Percentiles rank a stretch among this genome's conserved stretches.
Evolutionary conservation across 345 rosid genomes (phyloP).

Genomic region (Salix brachista): DNA sequence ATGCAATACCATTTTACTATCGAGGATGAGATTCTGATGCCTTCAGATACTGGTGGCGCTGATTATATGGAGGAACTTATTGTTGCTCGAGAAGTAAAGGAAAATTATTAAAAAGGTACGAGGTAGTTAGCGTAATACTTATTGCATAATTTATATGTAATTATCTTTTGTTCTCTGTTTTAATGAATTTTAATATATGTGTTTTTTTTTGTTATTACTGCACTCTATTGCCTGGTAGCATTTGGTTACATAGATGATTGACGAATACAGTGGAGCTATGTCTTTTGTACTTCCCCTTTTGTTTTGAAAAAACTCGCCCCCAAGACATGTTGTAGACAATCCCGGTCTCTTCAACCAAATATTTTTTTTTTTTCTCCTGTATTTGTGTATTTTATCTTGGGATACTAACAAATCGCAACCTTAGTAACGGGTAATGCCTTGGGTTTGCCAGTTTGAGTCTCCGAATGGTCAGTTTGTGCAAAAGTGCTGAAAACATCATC

Average conservation of each 20-base stretch:
- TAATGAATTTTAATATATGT: conserved; percentile 29
- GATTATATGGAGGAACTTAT: conserved; percentile 71
- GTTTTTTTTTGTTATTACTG: background rate
- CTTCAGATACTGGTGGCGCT: conserved; percentile 51
- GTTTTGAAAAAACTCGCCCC: too few species aligned
- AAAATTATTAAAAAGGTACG: conserved; percentile 19
- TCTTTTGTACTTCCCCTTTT: too few species aligned
- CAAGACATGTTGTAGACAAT: too few species aligned
- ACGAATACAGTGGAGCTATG: too few species aligned
- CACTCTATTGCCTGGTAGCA: background rate
- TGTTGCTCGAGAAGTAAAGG: conserved; percentile 51
- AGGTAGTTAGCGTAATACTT: conserved; percentile 6
- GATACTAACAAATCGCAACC: too few species aligned
- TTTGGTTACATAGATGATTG: too few species aligned
- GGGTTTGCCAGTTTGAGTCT: background rate
- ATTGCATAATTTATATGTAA: conserved; percentile 23
- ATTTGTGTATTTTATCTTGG: too few species aligned
- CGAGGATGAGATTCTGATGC: conserved; percentile 68
- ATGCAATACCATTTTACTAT: conserved; percentile 65
- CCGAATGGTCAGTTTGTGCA: background rate
- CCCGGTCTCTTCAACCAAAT: too few species aligned
- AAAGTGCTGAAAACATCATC: background rate
- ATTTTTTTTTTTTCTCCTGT: too few species aligned
- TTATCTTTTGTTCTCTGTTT: conserved; percentile 9
- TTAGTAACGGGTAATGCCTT: too few species aligned